phyloP scores from a whole-genome alignment of 345 rosid genomes.

The Hirschfeldia incana region DNA sequence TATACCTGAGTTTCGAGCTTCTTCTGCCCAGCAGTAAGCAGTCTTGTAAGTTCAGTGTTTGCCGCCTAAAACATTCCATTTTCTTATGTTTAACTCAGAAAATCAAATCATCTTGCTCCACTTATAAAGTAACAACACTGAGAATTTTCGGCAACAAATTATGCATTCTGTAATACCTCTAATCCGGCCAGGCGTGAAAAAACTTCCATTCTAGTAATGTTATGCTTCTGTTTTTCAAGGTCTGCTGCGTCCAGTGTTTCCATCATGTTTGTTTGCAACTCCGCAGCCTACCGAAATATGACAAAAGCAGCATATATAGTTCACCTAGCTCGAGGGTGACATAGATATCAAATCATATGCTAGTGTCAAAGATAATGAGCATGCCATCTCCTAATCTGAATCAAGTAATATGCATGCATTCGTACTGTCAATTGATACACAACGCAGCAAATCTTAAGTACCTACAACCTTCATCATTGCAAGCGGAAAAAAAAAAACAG shows the following conservation, averaged over 20 bases:
- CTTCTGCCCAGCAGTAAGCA: slow-evolving; percentile 78
- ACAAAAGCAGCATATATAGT: slow-evolving; percentile 19
- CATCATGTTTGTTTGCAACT: slow-evolving; percentile 88
- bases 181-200: slow-evolving; percentile 72
- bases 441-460: background rate
- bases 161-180: slow-evolving; percentile 56
- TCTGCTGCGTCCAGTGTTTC: slow-evolving; percentile 95
- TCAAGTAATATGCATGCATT: background rate
- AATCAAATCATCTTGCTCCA: background rate
- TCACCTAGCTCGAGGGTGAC: background rate
- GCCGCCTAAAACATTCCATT: slow-evolving; percentile 55
- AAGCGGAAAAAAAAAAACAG: background rate
- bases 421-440: background rate
- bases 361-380: slow-evolving; percentile 17
- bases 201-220: slow-evolving; percentile 93
- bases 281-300: slow-evolving; percentile 65
- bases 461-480: no score
- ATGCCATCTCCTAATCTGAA: slow-evolving; percentile 8
- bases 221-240: slow-evolving; percentile 89
- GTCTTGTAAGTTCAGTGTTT: slow-evolving; percentile 87
- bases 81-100: background rate
- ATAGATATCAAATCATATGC: background rate
- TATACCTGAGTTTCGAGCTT: slow-evolving; percentile 85
- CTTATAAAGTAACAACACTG: slow-evolving; percentile 7
- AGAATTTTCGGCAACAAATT: slow-evolving; percentile 12